Percentiles rank a stretch among this genome's conserved stretches.
Conservation (phyloP, 441 rosid species). For the Dalechampia spathulata region DNA sequence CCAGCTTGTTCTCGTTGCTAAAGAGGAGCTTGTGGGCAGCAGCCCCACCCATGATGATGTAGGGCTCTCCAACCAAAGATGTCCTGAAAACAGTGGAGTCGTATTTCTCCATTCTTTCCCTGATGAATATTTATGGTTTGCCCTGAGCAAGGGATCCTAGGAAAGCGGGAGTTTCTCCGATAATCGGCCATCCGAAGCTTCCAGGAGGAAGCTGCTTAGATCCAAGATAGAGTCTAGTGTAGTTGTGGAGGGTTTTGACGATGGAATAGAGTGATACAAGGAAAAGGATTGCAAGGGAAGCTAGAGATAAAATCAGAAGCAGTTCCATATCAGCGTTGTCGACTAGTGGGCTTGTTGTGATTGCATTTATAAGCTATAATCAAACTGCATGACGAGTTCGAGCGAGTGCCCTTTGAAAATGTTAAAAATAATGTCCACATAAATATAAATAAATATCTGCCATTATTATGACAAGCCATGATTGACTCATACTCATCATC, state of each 20-base stretch:
- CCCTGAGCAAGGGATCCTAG: neutral
- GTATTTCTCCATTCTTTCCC: constrained; percentile 14
- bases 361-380: too few species aligned
- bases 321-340: neutral
- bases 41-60: constrained; percentile 11
- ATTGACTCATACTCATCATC: too few species aligned
- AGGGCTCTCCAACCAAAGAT: constrained; percentile 13
- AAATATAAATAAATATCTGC: too few species aligned
- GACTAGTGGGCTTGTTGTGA: too few species aligned
- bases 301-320: neutral
- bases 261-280: neutral
- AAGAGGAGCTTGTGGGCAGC: constrained; percentile 22
- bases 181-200: constrained; percentile 21
- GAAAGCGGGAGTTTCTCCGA: constrained; percentile 16
- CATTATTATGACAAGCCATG: too few species aligned
- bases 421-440: too few species aligned
- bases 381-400: too few species aligned
- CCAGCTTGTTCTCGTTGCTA: constrained; percentile 24
- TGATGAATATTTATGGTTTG: constrained; percentile 11
- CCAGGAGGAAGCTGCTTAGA: constrained; percentile 23
- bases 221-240: neutral
- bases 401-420: too few species aligned
- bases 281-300: neutral
- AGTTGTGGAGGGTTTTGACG: neutral
- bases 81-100: constrained; percentile 21